A percentile compares a stretch with the other conserved stretches of the same genome.
Conservation (phyloP, 805 yeast genomes). For the Wickerhamia fluorescens region DNA sequence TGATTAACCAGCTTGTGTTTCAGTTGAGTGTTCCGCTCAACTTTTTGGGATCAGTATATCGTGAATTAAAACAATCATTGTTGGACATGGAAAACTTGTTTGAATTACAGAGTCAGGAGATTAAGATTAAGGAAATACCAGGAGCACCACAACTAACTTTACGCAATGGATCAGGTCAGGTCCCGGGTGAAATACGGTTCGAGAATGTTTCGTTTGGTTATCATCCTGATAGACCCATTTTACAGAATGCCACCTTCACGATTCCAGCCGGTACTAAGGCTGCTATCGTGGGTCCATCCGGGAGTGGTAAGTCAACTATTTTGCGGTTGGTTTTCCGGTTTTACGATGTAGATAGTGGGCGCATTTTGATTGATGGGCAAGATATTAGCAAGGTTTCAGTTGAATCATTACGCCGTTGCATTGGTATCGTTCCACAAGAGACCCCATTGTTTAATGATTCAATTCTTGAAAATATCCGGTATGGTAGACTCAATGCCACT, state of each 20-base stretch:
- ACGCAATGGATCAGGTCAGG: slow-evolving; percentile 11
- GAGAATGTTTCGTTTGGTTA: slow-evolving; percentile 93
- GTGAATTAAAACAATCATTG: slow-evolving; percentile 88
- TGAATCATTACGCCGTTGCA: slow-evolving; percentile 61
- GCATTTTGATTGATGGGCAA: slow-evolving; percentile 81
- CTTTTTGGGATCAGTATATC: slow-evolving; percentile 89
- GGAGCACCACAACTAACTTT: slow-evolving; percentile 57
- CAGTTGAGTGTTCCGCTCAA: slow-evolving; percentile 93
- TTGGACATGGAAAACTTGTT: slow-evolving; percentile 95
- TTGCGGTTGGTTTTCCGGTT: slow-evolving; percentile 79
- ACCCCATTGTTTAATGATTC: slow-evolving; percentile 93
- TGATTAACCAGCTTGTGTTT: slow-evolving; percentile 92
- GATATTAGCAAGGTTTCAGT: slow-evolving; percentile 71
- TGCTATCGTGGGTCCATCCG: slow-evolving; percentile 95
- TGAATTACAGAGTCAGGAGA: slow-evolving; percentile 69
- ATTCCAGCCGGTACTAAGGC: slow-evolving; percentile 89
- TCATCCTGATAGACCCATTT: slow-evolving; percentile 80
- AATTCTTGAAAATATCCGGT: slow-evolving; percentile 78
- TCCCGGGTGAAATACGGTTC: slow-evolving; percentile 73
- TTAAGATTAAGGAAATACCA: slow-evolving; percentile 56
- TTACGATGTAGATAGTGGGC: slow-evolving; percentile 74
- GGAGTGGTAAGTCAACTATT: slow-evolving; percentile 91
- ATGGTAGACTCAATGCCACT: slow-evolving; percentile 69
- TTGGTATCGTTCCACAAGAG: slow-evolving; percentile 97
- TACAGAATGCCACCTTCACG: slow-evolving; percentile 70